Evolutionary conservation across 2,329 filamentous ascomycete genomes (phyloP), one percentile per base, ranked within the genome.

Genomic region (Camptophora hylomeconis): DNA sequence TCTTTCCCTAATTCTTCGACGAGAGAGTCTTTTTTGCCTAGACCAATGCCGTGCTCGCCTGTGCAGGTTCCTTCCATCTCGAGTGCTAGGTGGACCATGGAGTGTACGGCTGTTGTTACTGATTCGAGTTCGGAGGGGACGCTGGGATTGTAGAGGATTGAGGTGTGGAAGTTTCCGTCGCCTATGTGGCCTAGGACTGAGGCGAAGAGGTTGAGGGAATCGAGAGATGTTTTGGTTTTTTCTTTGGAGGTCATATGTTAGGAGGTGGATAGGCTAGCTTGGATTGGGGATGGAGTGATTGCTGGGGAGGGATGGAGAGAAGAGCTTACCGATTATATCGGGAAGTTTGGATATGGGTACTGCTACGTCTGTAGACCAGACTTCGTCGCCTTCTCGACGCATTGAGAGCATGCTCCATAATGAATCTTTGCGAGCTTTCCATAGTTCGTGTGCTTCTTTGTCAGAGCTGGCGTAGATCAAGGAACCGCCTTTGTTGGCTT

Each of bases 81-180:
- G 14, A 94, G 55, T 2, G 84, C 86, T n/a, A 82, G 71, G 42
- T 79, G 69, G 12, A 93, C 82, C 84, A 94, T 93, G 44, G 83
- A 77, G 49, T 86, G 75, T 25, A 94, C 82, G 39, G 81, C 83
- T 31, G 65, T 67, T 50, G 89, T 80, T 2, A 89, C 82, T 41
- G 78, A 80, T 22, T 67, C 75, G 32, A 69, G 69, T 54, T 93
- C 80, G 15, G 64, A 71, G 3, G 70, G 65, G 31, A 84, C 64
- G 14, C 63, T 66, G 15, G 69, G 69, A 54, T 89, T 72, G 52
- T 92, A 94, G 57, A 94, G 77, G 55, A 94, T 89, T 49, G 78
- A 81, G 50, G 86, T 77, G 52, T 94, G 86, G 59, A 94, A 94
- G 54, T 94, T 94, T 20, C 86, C 86, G 48, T 93, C 86, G 8